These are phyloP conservation scores for Pseudopediastrum boryanum DNA, from an alignment of 139 green algal species.

Conservation along the genomic window DNA sequence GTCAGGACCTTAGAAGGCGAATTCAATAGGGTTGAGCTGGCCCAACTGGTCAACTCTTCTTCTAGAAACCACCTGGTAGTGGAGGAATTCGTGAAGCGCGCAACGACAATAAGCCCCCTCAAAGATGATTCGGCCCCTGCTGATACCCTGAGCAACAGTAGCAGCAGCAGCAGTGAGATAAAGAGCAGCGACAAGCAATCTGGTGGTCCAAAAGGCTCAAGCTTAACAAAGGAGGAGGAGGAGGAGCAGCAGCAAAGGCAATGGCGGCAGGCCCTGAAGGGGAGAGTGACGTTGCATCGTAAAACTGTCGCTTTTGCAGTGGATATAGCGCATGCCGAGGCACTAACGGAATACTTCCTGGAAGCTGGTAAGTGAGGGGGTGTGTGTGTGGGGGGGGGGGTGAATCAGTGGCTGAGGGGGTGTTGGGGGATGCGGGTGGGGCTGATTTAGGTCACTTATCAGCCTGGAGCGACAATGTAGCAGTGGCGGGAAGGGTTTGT, in stretches of 20 bases:
- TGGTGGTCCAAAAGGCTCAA: background rate
- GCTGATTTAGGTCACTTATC: no score
- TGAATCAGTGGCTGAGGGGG: no score
- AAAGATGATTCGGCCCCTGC: background rate
- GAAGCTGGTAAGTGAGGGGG: conserved; percentile 12
- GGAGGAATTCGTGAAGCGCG: background rate
- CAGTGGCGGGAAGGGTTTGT: no score
- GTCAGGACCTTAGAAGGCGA: background rate
- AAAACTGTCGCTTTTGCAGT: conserved; percentile 35
- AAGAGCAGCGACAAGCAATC: background rate
- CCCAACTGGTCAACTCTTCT: background rate
- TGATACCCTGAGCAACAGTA: background rate
- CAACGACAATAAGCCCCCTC: background rate
- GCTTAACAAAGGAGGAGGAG: conserved; percentile 1
- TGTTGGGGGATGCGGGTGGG: no score
- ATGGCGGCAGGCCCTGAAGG: background rate
- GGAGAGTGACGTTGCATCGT: background rate
- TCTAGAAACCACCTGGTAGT: conserved; percentile 26
- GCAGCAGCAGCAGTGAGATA: background rate
- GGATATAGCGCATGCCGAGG: conserved; percentile 29
- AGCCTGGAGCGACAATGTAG: no score
- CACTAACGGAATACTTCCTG: conserved; percentile 1
- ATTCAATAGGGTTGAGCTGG: background rate
- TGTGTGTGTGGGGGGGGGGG: no score
- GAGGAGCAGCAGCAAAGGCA: background rate